These are phyloP conservation scores for Berberis thunbergii DNA, from an alignment of 164 flowering plant genomes.

Conservation along the genomic window DNA sequence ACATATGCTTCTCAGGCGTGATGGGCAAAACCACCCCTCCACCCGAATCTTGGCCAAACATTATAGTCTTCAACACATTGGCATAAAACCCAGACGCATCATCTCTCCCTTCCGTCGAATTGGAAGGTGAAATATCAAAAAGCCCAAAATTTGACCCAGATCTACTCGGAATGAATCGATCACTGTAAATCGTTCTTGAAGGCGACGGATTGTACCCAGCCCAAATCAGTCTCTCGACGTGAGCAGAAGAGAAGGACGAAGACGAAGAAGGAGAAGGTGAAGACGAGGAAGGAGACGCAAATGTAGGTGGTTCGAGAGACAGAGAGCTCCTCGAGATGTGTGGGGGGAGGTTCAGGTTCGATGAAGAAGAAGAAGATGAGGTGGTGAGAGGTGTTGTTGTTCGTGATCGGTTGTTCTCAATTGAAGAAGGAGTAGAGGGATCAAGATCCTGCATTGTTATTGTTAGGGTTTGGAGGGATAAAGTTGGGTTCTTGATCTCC, in stretches of 20 bases:
- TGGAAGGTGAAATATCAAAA: constrained; percentile 34
- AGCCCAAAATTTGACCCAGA: constrained; percentile 81
- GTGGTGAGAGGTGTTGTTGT: neutral
- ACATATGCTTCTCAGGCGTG: constrained; percentile 52
- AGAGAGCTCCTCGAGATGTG: constrained; percentile 20
- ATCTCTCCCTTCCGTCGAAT: constrained; percentile 28
- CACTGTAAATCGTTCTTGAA: constrained; percentile 65
- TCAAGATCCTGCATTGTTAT: constrained; percentile 16
- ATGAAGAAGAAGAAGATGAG: constrained; percentile 1
- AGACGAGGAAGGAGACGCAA: neutral
- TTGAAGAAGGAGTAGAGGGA: constrained; percentile 15
- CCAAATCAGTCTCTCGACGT: constrained; percentile 31
- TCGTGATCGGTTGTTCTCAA: constrained; percentile 8
- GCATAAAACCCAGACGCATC: constrained; percentile 51
- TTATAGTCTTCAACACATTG: constrained; percentile 42
- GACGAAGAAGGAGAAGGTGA: constrained; percentile 7
- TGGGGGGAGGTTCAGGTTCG: constrained; percentile 26
- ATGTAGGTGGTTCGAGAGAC: constrained; percentile 15
- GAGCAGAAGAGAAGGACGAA: constrained; percentile 5
- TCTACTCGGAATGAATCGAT: constrained; percentile 85
- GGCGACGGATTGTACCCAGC: constrained; percentile 36
- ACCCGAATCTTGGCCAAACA: constrained; percentile 53
- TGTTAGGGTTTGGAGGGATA: neutral
- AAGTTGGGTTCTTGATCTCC: neutral
- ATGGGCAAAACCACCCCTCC: constrained; percentile 24